Conservation (phyloP, 2,329 filamentous ascomycete genomes). For the Talaromyces sp. region DNA sequence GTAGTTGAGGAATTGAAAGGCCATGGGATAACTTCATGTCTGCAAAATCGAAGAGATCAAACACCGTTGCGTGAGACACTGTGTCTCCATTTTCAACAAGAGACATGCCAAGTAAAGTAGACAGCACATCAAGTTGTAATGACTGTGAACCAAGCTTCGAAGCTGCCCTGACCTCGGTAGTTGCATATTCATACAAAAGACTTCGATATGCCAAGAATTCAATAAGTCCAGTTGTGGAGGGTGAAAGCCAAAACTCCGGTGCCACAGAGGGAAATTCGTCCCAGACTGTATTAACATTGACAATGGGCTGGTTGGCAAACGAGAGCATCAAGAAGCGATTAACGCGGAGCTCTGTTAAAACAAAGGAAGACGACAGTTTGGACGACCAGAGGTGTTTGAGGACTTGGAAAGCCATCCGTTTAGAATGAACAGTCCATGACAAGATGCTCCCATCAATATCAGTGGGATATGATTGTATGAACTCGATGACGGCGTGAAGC, state of each 20-base stretch:
- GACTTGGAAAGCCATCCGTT: conserved; percentile 65
- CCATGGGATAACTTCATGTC: conserved; percentile 53
- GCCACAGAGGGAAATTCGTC: conserved; percentile 59
- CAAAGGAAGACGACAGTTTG: conserved; percentile 66
- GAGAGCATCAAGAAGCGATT: conserved; percentile 76
- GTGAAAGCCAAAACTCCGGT: conserved; percentile 62
- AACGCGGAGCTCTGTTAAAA: conserved; percentile 72
- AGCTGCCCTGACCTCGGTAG: conserved; percentile 75
- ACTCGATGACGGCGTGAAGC: conserved; percentile 72
- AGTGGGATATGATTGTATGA: conserved; percentile 66
- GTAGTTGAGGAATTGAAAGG: conserved; percentile 49
- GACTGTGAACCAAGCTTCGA: conserved; percentile 65
- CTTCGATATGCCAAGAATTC: conserved; percentile 75
- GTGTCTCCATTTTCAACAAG: conserved; percentile 62
- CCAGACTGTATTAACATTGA: conserved; percentile 67
- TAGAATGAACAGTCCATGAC: conserved; percentile 65
- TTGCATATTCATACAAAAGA: conserved; percentile 76
- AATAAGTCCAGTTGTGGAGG: conserved; percentile 63
- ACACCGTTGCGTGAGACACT: conserved; percentile 67
- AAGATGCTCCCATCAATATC: conserved; percentile 56
- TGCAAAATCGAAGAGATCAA: conserved; percentile 91
- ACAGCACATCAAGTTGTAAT: conserved; percentile 61
- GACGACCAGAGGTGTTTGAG: conserved; percentile 80
- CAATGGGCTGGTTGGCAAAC: conserved; percentile 65
- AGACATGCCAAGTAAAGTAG: conserved; percentile 66